Evolutionary conservation across 257 asterid genomes (phyloP).

Genomic region (Solanum bulbocastanum): DNA sequence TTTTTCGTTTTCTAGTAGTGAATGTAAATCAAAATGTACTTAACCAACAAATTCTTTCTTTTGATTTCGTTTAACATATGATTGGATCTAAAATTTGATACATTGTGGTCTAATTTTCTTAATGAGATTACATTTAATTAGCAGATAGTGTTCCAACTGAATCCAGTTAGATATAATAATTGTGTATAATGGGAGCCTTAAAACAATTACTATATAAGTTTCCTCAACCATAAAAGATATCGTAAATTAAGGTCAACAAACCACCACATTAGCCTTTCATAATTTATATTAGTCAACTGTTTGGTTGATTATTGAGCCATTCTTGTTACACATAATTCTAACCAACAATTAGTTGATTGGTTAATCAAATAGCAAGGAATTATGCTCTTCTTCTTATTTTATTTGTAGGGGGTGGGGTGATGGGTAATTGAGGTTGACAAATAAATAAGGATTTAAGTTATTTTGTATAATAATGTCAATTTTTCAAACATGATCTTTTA

Average conservation of each 20-base stretch:
- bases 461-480: not conserved
- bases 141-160: not conserved
- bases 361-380: not conserved
- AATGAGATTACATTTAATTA: not conserved
- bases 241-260: not conserved
- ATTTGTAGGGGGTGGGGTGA: no score
- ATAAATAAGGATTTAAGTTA: no score
- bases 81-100: not conserved
- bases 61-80: not conserved
- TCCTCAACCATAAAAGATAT: not conserved
- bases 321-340: not conserved
- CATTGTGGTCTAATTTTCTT: not conserved
- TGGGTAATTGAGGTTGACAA: no score
- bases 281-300: not conserved
- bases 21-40: not conserved
- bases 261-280: not conserved
- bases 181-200: not conserved
- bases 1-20: not conserved
- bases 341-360: not conserved
- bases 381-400: not conserved
- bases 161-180: not conserved
- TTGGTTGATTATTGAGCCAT: not conserved
- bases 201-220: not conserved
- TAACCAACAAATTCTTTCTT: not conserved
- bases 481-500: not conserved